These are phyloP conservation scores for Pontederia paniculata DNA, from an alignment of 176 grass and related monocot genomes.

Conservation along the genomic window DNA sequence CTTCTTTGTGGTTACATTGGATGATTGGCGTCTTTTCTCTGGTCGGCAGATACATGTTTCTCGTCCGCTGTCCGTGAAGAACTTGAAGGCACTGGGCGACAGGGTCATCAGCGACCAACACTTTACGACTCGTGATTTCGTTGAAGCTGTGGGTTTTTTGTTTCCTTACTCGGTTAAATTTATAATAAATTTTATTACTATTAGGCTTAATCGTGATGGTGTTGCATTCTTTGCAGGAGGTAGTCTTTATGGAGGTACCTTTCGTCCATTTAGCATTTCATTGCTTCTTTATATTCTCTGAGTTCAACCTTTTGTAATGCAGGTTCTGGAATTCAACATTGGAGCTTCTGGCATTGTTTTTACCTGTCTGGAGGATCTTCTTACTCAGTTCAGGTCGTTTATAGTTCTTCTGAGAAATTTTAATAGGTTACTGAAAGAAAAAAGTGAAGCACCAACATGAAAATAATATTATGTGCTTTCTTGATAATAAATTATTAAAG, in stretches of 20 bases:
- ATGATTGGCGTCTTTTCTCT: neutral
- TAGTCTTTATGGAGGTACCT: constrained; percentile 79
- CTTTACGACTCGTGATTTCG: constrained; percentile 72
- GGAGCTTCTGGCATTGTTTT: constrained; percentile 62
- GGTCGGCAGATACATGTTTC: constrained; percentile 43
- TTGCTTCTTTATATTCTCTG: neutral
- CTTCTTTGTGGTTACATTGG: neutral
- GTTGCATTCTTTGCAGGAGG: constrained; percentile 45
- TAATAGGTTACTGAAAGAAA: neutral
- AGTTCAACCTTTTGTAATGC: neutral
- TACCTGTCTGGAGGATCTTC: constrained; percentile 56
- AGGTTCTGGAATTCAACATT: constrained; percentile 66
- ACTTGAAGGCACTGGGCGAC: constrained; percentile 64
- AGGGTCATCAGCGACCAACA: constrained; percentile 63
- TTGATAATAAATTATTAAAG: no score
- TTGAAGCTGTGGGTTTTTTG: constrained; percentile 34
- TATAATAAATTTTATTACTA: constrained; percentile 14
- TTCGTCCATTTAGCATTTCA: neutral
- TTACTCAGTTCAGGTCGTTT: constrained; percentile 58
- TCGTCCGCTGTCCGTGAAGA: constrained; percentile 54
- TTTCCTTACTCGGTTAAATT: neutral
- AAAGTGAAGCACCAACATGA: no score
- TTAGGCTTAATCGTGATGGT: constrained; percentile 15
- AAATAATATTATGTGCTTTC: no score
- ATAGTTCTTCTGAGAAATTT: neutral